Evolutionary conservation across 306 rosid species (phyloP).

Genomic region (Vachellia pachyceras): DNA sequence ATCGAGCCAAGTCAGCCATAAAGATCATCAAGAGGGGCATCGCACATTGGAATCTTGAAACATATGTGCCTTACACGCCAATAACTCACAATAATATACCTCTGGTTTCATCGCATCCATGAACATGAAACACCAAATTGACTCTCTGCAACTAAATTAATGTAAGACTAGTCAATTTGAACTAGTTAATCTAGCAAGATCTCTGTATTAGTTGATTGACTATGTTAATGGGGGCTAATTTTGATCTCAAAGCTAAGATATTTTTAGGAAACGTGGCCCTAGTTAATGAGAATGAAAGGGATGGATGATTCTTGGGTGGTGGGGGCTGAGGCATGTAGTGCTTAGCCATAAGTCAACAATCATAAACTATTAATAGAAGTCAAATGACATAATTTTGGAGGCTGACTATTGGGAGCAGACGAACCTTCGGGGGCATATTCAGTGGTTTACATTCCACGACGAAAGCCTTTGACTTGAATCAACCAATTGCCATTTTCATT

Average conservation of each 20-base stretch:
- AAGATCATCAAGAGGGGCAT: slow-evolving; percentile 24
- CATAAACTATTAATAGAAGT: slow-evolving; percentile 43
- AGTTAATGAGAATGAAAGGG: slow-evolving; percentile 42
- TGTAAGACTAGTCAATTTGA: background rate
- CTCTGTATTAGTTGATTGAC: slow-evolving; percentile 13
- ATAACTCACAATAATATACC: slow-evolving; percentile 21
- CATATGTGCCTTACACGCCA: slow-evolving; percentile 43
- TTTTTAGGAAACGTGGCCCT: background rate
- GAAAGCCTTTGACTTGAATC: slow-evolving; percentile 52
- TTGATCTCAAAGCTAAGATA: background rate
- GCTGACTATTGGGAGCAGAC: slow-evolving; percentile 43
- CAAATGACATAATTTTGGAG: slow-evolving; percentile 56
- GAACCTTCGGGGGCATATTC: slow-evolving; percentile 42
- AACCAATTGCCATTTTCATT: background rate
- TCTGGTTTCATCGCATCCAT: slow-evolving; percentile 34
- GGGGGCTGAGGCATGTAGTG: slow-evolving; percentile 35
- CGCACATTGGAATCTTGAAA: slow-evolving; percentile 37
- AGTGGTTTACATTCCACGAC: slow-evolving; percentile 48
- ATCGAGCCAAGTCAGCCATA: slow-evolving; percentile 43
- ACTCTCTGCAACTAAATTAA: slow-evolving; percentile 21
- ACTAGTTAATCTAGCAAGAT: background rate
- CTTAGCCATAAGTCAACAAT: slow-evolving; percentile 56
- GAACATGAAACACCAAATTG: slow-evolving; percentile 39
- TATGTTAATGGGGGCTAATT: background rate
- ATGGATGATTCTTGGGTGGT: slow-evolving; percentile 40